phyloP scores from a whole-genome alignment of 2,329 filamentous ascomycete genomes.

The Furcasterigmium furcatum region DNA sequence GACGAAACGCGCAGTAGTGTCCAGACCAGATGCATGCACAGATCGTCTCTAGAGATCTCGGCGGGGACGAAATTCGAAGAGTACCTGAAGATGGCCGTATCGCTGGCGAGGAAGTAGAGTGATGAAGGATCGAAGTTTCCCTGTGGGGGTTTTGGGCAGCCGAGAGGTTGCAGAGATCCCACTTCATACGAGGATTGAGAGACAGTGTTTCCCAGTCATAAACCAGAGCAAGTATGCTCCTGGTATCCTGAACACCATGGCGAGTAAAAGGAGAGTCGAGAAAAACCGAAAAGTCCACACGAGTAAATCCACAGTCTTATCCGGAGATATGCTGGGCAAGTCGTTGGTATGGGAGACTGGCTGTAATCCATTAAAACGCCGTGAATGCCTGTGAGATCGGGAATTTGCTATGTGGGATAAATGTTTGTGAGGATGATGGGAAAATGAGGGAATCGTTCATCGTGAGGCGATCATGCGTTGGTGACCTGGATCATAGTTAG shows the following conservation, averaged over 20 bases:
- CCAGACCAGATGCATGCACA: too few species aligned
- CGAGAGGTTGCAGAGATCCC: not conserved
- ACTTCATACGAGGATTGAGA: not conserved
- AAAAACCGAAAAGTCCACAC: constrained; percentile 27
- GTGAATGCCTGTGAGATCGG: constrained; percentile 34
- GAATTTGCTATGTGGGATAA: constrained; percentile 25
- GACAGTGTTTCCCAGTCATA: not conserved
- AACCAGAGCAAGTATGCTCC: not conserved
- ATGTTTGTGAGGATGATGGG: constrained; percentile 25
- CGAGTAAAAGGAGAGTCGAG: constrained; percentile 22
- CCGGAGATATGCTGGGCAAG: not conserved
- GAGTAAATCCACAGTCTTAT: too few species aligned
- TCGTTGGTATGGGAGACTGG: constrained; percentile 22
- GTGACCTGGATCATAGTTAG: constrained; percentile 42
- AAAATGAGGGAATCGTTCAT: constrained; percentile 27
- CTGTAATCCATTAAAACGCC: constrained; percentile 37
- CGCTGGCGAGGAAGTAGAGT: too few species aligned
- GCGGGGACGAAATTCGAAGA: too few species aligned
- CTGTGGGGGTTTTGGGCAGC: not conserved
- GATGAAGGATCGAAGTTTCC: not conserved
- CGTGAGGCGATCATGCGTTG: constrained; percentile 49
- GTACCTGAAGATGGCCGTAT: too few species aligned
- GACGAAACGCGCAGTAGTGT: too few species aligned
- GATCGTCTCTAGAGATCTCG: too few species aligned
- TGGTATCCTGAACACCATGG: not conserved